These are phyloP conservation scores for Paramecium sexaurelia DNA, from an alignment of 73 alveolate species.

Conservation along the genomic window DNA sequence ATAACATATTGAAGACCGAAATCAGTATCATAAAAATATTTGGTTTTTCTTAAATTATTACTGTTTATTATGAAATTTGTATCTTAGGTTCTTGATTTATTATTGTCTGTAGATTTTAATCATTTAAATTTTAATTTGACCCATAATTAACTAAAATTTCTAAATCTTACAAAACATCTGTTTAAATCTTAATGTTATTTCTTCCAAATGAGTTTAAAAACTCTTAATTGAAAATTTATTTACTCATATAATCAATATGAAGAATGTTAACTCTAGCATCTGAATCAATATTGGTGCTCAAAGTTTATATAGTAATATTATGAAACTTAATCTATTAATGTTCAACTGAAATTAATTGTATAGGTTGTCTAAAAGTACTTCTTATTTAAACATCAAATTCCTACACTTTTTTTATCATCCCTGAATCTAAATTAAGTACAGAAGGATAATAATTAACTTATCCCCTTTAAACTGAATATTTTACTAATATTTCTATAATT, in stretches of 20 bases:
- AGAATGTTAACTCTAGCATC: not conserved
- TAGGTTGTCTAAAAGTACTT: not conserved
- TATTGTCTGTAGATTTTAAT: not conserved
- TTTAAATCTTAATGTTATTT: not conserved
- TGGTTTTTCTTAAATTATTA: not conserved
- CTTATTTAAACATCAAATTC: not conserved
- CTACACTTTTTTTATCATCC: not conserved
- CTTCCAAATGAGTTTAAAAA: not conserved
- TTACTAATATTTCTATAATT: not conserved
- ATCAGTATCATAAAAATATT: not conserved
- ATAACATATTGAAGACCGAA: not conserved
- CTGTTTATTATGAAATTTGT: not conserved
- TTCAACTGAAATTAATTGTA: not conserved
- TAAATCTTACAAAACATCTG: not conserved
- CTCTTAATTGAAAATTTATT: not conserved
- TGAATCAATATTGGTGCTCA: not conserved
- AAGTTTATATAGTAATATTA: not conserved
- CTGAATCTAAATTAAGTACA: constrained; percentile 24
- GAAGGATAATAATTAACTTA: not conserved
- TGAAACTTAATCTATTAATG: not conserved
- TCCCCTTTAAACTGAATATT: not conserved
- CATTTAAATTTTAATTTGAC: not conserved
- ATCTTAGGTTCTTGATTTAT: not conserved
- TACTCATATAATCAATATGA: not conserved
- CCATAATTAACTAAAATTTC: not conserved